phyloP scores from a whole-genome alignment of 208 protist species.

The Crithidia fasciculata region DNA sequence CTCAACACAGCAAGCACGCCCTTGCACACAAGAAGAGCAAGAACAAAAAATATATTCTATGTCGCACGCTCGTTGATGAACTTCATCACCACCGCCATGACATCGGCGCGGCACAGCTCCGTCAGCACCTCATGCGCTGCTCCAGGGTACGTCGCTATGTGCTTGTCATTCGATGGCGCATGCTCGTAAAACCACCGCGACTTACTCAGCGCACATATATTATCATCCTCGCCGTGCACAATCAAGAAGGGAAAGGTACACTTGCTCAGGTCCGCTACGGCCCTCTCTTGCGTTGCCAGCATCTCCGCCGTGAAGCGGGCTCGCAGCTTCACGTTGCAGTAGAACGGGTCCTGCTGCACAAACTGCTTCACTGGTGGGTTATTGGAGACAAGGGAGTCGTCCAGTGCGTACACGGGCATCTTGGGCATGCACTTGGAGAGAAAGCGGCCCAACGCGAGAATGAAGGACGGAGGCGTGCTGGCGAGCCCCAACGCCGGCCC shows the following conservation, averaged over 20 bases:
- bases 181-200: conserved; percentile 49
- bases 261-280: conserved; percentile 18
- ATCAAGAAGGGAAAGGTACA: conserved; percentile 67
- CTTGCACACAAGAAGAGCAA: conserved; percentile 13
- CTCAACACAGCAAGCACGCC: too few relatives aligned
- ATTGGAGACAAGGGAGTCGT: conserved; percentile 34
- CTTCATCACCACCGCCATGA: conserved; percentile 56
- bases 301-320: conserved; percentile 62
- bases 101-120: conserved; percentile 53
- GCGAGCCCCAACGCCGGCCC: conserved; percentile 51
- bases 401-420: conserved; percentile 43
- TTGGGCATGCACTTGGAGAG: conserved; percentile 53
- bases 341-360: conserved; percentile 67
- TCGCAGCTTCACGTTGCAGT: conserved; percentile 36
- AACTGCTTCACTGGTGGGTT: conserved; percentile 64
- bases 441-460: conserved; percentile 24
- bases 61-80: conserved; percentile 45
- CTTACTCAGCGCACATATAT: conserved; percentile 42
- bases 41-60: not conserved
- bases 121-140: conserved; percentile 71
- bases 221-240: conserved; percentile 63
- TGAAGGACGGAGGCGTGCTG: conserved; percentile 13
- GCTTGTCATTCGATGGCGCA: conserved; percentile 55
- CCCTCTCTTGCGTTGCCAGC: conserved; percentile 47
- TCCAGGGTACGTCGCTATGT: conserved; percentile 46